Conservation (phyloP, 148 eudicot species). For the Rhododendron ferrugineum region DNA sequence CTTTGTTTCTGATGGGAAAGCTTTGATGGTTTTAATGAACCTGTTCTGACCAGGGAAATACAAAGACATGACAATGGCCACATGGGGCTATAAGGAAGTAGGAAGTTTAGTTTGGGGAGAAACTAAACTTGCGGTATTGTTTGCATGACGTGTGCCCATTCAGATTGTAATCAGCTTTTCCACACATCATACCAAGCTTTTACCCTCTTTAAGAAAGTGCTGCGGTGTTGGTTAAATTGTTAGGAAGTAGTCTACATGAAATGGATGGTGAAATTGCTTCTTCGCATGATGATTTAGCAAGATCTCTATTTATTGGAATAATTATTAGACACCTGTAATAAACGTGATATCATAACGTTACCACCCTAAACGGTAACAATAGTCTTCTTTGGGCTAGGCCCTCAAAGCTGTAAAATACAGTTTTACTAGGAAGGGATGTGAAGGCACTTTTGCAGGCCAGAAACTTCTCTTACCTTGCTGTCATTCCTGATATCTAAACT, state of each 20-base stretch:
- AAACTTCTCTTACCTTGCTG: background rate
- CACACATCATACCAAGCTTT: background rate
- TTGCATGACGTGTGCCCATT: background rate
- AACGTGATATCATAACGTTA: background rate
- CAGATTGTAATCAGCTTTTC: background rate
- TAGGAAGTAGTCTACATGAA: background rate
- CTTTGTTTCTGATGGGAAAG: background rate
- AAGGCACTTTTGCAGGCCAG: background rate
- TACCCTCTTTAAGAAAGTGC: background rate
- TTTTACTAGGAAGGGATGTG: background rate
- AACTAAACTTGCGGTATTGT: background rate
- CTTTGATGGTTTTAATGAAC: background rate
- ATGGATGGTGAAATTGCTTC: background rate
- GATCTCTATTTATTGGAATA: background rate
- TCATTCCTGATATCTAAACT: background rate
- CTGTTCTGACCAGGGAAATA: background rate
- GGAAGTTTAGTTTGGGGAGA: background rate
- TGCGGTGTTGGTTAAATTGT: background rate
- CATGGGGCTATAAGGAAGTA: background rate
- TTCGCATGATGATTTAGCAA: background rate
- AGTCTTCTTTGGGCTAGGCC: background rate
- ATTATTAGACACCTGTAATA: background rate
- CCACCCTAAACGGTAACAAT: background rate
- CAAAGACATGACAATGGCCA: background rate
- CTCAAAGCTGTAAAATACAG: background rate